Base-by-base conservation (phyloP, 1,139 yeast genomes). In the Debaryomyces singareniensis region DNA sequence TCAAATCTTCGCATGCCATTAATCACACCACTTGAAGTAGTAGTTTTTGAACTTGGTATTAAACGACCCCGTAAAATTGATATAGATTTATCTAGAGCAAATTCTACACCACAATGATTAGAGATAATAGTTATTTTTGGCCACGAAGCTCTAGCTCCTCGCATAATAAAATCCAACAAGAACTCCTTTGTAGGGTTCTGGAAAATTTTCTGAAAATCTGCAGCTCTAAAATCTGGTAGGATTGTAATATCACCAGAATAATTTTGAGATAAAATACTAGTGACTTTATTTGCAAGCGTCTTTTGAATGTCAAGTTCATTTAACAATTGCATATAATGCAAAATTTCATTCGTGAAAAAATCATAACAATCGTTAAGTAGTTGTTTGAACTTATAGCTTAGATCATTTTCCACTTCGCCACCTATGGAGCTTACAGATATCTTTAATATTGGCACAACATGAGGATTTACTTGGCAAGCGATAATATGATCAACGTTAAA, bases 391-490 rank as follows among this genome's bases (percentile, higher is more conserved):
- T 64, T 66, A n/a, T 75, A 73, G 35, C 70, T 70, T 25, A 68
- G 55, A 36, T 75, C 84, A 39, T 72, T 72, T 42, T 78, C 84
- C 32, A 77, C 63, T 35, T 71, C 80, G 7, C 82, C 84, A n/a
- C 85, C 87, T 21, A 78, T 77, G 44, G 77, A 74, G 32, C 82
- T 68, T 1, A 78, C 68, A 0, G 89, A 77, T 16, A 77, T 58
- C 40, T 76, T 76, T 40, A 91, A 62, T 29, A 91, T 71, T 2
- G 98, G 97, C 2, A 84, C 89, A 20, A 91, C 94, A 51, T 91
- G 98, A 0, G 97, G 96, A 46, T 93, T 86, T 1, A 91, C 98
- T 55, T 93, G 97, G 32, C 95, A 89, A 0, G 96, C 97, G 48
- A 91, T 85, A 37, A 91, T 89, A 52, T 93, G 96, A 51, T 91